Evolutionary conservation across 306 rosid genomes (phyloP).

Genomic region (Cucurbita argyrosperma): DNA sequence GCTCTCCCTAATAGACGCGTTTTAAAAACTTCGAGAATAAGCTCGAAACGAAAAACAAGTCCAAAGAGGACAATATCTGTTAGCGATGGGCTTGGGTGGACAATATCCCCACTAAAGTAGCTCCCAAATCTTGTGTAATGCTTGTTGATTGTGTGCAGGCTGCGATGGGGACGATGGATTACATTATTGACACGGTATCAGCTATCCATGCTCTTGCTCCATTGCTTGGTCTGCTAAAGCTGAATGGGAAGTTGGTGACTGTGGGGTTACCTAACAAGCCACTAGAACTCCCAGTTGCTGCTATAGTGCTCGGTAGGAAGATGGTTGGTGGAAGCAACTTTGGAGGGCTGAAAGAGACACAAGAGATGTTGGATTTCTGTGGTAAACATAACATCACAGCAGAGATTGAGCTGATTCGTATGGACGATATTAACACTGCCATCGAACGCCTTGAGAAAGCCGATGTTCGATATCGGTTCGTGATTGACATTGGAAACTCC

Average conservation of each 20-base stretch:
- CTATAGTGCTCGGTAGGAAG: conserved; percentile 59
- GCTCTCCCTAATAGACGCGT: no score
- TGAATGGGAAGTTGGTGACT: conserved; percentile 70
- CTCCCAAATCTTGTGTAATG: not conserved
- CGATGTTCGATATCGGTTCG: conserved; percentile 81
- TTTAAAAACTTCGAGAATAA: no score
- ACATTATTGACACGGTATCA: conserved; percentile 71
- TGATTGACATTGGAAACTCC: conserved; percentile 69
- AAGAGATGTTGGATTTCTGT: conserved; percentile 87
- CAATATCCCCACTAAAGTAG: no score
- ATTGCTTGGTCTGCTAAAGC: conserved; percentile 56
- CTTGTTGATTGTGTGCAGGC: conserved; percentile 20
- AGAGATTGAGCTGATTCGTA: conserved; percentile 60
- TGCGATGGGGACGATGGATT: conserved; percentile 71
- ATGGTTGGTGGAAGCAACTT: conserved; percentile 82
- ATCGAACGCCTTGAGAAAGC: conserved; percentile 63
- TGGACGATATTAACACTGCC: conserved; percentile 62
- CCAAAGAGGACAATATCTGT: no score
- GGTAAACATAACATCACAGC: conserved; percentile 54
- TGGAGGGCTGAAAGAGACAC: conserved; percentile 87
- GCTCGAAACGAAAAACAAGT: no score
- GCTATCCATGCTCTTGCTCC: conserved; percentile 62
- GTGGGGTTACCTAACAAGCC: conserved; percentile 72
- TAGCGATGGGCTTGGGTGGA: no score
- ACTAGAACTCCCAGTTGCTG: conserved; percentile 53